phyloP scores from a whole-genome alignment of 2,329 filamentous ascomycete species.

The Apiospora kogelbergensis region DNA sequence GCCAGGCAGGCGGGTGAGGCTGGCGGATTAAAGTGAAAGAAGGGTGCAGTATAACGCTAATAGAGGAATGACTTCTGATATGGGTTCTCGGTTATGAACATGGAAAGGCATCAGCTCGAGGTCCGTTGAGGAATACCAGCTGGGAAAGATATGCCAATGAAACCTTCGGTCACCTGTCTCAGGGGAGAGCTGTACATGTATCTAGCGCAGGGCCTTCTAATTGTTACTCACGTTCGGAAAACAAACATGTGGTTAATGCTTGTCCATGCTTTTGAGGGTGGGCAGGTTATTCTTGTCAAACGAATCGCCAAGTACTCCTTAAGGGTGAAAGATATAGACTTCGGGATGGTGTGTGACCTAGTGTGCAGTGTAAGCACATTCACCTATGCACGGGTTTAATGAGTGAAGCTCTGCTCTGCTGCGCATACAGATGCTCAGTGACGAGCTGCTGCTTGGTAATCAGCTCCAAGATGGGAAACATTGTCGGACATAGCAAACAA shows the following conservation, averaged over 20 bases:
- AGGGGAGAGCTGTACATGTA: constrained; percentile 7
- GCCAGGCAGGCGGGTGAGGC: background rate
- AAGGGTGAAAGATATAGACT: background rate
- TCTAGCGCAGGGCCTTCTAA: constrained; percentile 9
- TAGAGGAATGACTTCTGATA: constrained; percentile 6
- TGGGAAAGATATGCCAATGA: background rate
- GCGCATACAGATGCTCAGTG: no score
- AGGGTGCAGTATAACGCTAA: constrained; percentile 7
- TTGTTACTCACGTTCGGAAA: constrained; percentile 7
- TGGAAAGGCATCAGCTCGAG: constrained; percentile 1
- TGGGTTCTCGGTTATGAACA: constrained; percentile 1
- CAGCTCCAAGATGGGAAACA: background rate
- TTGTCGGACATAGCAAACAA: background rate
- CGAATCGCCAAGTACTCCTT: no score
- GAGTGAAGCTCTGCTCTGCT: background rate
- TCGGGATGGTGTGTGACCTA: no score
- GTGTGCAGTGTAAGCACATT: no score
- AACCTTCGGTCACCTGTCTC: background rate
- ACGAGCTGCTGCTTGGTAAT: background rate
- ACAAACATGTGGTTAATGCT: background rate
- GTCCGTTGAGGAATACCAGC: background rate
- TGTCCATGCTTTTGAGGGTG: background rate
- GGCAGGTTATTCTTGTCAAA: background rate
- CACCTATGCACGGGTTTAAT: background rate
- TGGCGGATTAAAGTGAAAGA: constrained; percentile 2